These are phyloP conservation scores for Periconia macrospinosa DNA, from an alignment of 2,329 filamentous ascomycete genomes.

Conservation along the genomic window DNA sequence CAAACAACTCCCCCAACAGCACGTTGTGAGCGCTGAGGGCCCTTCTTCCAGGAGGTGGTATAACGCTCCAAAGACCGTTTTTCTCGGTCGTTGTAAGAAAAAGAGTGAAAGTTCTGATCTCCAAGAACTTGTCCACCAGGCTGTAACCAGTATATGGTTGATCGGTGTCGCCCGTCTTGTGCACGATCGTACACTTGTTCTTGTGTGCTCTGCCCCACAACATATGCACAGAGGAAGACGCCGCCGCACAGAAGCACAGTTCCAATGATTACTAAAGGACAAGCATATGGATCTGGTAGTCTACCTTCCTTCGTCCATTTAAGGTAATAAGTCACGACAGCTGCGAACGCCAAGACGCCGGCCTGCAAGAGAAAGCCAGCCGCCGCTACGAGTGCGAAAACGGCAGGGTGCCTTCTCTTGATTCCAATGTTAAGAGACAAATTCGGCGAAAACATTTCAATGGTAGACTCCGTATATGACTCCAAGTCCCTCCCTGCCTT, in stretches of 20 bases:
- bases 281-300: background rate
- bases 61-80: background rate
- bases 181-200: conserved; percentile 11
- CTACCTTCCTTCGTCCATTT: background rate
- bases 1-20: conserved; percentile 10
- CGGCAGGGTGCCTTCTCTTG: background rate
- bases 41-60: background rate
- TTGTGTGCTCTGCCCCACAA: conserved; percentile 32
- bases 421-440: background rate
- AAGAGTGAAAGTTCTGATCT: conserved; percentile 44
- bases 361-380: background rate
- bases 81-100: conserved; percentile 14
- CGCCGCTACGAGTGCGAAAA: background rate
- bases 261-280: background rate
- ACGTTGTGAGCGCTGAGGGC: background rate
- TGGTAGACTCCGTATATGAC: too few relatives aligned
- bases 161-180: conserved; percentile 16
- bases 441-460: background rate
- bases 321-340: background rate
- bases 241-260: background rate
- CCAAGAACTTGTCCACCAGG: conserved; percentile 42
- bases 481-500: too few relatives aligned
- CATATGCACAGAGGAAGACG: conserved; percentile 28
- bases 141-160: conserved; percentile 34
- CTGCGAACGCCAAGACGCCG: background rate